These are phyloP conservation scores for Mortierella antarctica DNA, from an alignment of 192 early-diverging fungal genomes.

Conservation along the genomic window DNA sequence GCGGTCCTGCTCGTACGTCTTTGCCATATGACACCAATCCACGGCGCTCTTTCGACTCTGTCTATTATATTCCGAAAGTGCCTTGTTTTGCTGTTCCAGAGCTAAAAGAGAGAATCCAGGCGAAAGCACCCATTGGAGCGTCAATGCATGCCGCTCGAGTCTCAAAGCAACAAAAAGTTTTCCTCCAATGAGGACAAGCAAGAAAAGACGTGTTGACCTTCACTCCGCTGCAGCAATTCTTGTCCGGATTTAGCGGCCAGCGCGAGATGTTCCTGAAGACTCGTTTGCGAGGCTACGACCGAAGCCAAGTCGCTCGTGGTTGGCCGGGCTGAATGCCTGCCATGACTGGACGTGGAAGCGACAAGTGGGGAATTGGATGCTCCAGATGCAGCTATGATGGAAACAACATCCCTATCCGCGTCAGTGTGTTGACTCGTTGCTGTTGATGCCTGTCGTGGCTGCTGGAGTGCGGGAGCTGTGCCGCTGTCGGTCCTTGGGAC, in stretches of 20 bases:
- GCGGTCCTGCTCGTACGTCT: conserved; percentile 38
- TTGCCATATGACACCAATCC: conserved; percentile 27
- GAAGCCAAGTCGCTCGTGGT: neutral
- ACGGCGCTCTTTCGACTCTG: conserved; percentile 16
- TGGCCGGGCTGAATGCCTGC: neutral
- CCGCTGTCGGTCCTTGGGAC: neutral
- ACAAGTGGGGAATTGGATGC: neutral
- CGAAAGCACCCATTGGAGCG: neutral
- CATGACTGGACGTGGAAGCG: neutral
- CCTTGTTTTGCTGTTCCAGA: conserved; percentile 18
- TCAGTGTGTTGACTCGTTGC: neutral
- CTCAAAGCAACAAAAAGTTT: neutral
- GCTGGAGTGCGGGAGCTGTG: neutral
- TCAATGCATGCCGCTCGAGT: neutral
- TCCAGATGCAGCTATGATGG: neutral
- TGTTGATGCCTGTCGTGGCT: neutral
- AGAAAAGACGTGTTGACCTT: neutral
- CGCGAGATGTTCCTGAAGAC: conserved; percentile 14
- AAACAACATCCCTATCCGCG: neutral
- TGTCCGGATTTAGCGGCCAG: conserved; percentile 20
- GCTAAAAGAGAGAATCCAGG: neutral
- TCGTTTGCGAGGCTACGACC: conserved; percentile 3
- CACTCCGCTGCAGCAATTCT: conserved; percentile 9
- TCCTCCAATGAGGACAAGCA: neutral
- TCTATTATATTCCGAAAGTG: neutral